phyloP scores from a whole-genome alignment of 1,284 basidiomycete genomes.

The Apiotrichum akiyoshidainum region DNA sequence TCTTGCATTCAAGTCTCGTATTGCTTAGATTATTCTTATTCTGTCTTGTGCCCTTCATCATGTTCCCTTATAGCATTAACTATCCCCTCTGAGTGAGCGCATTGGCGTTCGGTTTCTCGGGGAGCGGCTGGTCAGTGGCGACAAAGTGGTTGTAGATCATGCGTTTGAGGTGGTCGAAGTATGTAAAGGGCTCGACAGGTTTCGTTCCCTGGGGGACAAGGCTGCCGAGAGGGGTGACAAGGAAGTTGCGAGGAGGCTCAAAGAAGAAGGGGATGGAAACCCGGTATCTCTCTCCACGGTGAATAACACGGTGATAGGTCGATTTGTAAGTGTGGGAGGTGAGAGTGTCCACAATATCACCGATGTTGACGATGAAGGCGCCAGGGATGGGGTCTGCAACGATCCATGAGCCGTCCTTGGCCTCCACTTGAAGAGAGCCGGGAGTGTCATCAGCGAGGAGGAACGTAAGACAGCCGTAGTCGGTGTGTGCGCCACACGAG shows the following conservation, averaged over 20 bases:
- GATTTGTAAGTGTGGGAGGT: background rate
- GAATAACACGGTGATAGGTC: conserved; percentile 7
- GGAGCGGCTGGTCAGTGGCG: conserved; percentile 25
- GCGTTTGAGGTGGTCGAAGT: conserved; percentile 30
- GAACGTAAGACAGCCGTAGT: conserved; percentile 3
- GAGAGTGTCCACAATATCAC: conserved; percentile 52
- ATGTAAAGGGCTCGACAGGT: conserved; percentile 22
- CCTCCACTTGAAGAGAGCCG: conserved; percentile 6
- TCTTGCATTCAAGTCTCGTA: too few species aligned
- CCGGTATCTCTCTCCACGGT: conserved; percentile 25
- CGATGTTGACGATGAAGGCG: conserved; percentile 68
- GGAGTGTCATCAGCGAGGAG: background rate
- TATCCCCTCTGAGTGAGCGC: conserved; percentile 26
- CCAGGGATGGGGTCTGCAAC: conserved; percentile 60
- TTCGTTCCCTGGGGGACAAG: conserved; percentile 19
- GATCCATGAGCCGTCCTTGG: conserved; percentile 62
- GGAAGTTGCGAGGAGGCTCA: conserved; percentile 3
- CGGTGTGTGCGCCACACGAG: conserved; percentile 18
- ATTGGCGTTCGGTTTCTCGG: conserved; percentile 27
- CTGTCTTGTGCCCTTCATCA: too few species aligned
- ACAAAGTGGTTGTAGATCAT: conserved; percentile 35
- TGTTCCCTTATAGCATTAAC: too few species aligned
- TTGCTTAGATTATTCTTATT: background rate
- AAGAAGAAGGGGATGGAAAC: conserved; percentile 8
- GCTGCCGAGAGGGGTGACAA: conserved; percentile 21